phyloP scores from a whole-genome alignment of 208 protist genomes.

The Crithidia sp. region DNA sequence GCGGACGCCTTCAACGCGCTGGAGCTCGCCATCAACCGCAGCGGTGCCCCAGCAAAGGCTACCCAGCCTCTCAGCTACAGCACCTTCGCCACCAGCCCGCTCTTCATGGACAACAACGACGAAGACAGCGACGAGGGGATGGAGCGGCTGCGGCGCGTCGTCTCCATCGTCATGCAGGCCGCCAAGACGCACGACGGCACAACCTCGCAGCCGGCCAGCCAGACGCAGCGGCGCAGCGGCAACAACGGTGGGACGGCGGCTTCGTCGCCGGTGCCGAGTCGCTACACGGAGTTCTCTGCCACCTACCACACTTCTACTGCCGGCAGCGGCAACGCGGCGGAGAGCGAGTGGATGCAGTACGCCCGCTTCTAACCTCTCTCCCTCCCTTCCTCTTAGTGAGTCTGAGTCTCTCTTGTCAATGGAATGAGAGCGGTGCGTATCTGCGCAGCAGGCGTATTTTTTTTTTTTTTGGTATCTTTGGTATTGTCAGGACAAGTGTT shows the following conservation, averaged over 20 bases:
- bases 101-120: constrained; percentile 50
- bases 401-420: too few relatives aligned
- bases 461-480: too few relatives aligned
- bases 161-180: constrained; percentile 46
- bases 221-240: constrained; percentile 16
- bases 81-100: constrained; percentile 37
- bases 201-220: constrained; percentile 24
- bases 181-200: constrained; percentile 28
- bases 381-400: too few relatives aligned
- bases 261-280: constrained; percentile 7
- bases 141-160: constrained; percentile 40
- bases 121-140: constrained; percentile 45
- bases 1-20: constrained; percentile 41
- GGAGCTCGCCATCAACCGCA: constrained; percentile 36
- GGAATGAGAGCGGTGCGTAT: too few relatives aligned
- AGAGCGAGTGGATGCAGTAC: constrained; percentile 32
- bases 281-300: constrained; percentile 35
- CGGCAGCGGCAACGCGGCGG: background rate
- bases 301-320: constrained; percentile 26
- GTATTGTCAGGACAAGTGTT: too few relatives aligned
- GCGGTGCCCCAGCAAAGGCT: constrained; percentile 16
- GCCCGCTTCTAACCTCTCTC: constrained; percentile 17
- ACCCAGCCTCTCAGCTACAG: constrained; percentile 34
- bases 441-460: too few relatives aligned
- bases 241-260: background rate